These are phyloP conservation scores for Elaeagnus macrophylla DNA, from an alignment of 306 rosid species.

Conservation along the genomic window DNA sequence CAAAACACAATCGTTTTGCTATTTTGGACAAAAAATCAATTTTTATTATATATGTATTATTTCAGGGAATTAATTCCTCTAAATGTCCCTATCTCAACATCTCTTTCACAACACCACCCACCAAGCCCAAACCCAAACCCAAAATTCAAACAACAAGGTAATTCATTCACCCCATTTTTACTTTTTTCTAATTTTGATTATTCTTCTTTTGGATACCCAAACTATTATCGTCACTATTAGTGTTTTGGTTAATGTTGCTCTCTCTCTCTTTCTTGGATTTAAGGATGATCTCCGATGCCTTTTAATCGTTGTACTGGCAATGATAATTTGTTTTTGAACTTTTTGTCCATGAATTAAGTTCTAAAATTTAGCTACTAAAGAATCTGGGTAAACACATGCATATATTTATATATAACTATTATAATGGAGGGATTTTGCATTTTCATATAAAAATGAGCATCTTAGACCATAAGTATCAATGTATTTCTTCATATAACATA, in stretches of 20 bases:
- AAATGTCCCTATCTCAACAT: slow-evolving; percentile 10
- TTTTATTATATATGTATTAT: no score
- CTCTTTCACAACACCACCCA: slow-evolving; percentile 31
- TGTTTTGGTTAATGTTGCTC: slow-evolving; percentile 78
- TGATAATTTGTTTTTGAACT: slow-evolving; percentile 34
- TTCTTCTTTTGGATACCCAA: slow-evolving; percentile 55
- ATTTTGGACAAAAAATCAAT: no score
- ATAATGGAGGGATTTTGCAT: no score
- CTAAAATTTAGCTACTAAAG: no score
- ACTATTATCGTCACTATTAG: slow-evolving; percentile 69
- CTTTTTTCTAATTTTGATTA: slow-evolving; percentile 37
- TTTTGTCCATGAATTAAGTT: slow-evolving; percentile 5
- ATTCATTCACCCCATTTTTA: slow-evolving; percentile 49
- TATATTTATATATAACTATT: no score
- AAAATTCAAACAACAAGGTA: slow-evolving; percentile 26
- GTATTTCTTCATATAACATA: no score
- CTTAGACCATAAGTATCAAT: no score
- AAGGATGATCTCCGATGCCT: slow-evolving; percentile 68
- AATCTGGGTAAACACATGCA: no score
- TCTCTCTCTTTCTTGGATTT: slow-evolving; percentile 81
- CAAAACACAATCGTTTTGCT: no score
- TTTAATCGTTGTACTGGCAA: slow-evolving; percentile 93
- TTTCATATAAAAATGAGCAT: no score
- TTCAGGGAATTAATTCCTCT: no score
- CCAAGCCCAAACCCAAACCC: slow-evolving; percentile 29